Conservation (phyloP, 768 basidiomycete genomes). For the Tylopilus rubrobrunneus region DNA sequence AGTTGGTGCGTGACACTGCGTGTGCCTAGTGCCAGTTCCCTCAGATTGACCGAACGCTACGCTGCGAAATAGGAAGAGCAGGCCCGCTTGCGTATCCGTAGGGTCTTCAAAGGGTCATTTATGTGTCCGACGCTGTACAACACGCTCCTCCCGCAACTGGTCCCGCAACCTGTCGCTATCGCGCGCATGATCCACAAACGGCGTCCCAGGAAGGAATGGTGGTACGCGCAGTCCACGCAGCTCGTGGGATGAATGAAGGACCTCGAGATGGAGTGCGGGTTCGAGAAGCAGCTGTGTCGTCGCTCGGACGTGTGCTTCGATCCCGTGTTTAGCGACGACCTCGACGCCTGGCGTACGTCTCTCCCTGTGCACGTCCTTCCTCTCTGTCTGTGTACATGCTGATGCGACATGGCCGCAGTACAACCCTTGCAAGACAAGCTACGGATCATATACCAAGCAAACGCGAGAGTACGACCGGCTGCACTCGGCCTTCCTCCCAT, state of each 20-base stretch:
- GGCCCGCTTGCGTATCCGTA: slow-evolving; percentile 48
- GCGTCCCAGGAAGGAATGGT: slow-evolving; percentile 39
- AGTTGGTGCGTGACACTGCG: slow-evolving; percentile 45
- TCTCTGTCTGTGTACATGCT: slow-evolving; percentile 4
- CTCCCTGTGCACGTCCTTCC: neutral
- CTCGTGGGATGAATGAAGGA: slow-evolving; percentile 34
- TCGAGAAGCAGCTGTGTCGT: slow-evolving; percentile 33
- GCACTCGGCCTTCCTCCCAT: slow-evolving; percentile 40
- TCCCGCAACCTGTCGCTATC: slow-evolving; percentile 70
- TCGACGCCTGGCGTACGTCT: slow-evolving; percentile 19
- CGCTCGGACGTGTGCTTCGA: slow-evolving; percentile 12
- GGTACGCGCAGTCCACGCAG: slow-evolving; percentile 35
- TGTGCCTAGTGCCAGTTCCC: neutral
- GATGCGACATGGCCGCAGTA: slow-evolving; percentile 25
- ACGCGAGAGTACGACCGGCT: slow-evolving; percentile 39
- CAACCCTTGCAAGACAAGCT: slow-evolving; percentile 34
- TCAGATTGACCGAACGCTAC: neutral
- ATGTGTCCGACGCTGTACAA: slow-evolving; percentile 63
- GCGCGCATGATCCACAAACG: slow-evolving; percentile 63
- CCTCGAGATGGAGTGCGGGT: slow-evolving; percentile 34
- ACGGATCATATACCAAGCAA: slow-evolving; percentile 30
- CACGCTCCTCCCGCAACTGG: slow-evolving; percentile 72
- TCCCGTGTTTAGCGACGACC: slow-evolving; percentile 27
- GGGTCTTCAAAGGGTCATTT: slow-evolving; percentile 69
- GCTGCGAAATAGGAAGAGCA: slow-evolving; percentile 50